Conservation (phyloP, 371 early-diverging fungal genomes). For the Phascolomyces articulosus region DNA sequence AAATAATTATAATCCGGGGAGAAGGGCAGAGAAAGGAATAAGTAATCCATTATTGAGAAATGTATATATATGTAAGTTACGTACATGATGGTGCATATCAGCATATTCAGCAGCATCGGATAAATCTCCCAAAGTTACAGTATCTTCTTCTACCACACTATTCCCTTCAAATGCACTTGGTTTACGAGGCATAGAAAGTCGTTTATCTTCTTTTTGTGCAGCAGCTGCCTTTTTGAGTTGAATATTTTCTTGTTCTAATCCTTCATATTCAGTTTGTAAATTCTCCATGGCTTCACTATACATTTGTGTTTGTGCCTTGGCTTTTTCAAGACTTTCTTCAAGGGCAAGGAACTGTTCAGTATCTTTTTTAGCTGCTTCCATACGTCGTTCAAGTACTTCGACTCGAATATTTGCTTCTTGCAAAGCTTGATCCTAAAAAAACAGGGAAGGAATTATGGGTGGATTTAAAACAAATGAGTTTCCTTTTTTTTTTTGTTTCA, state of each 20-base stretch:
- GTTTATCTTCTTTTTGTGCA: constrained; percentile 46
- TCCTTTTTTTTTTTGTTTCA: too few relatives aligned
- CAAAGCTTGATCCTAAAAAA: constrained; percentile 64
- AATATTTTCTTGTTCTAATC: constrained; percentile 68
- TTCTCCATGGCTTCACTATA: constrained; percentile 77
- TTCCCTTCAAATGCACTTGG: constrained; percentile 15
- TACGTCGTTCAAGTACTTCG: constrained; percentile 78
- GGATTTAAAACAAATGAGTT: neutral
- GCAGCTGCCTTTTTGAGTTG: constrained; percentile 56
- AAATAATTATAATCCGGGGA: neutral
- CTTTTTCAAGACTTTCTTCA: constrained; percentile 61
- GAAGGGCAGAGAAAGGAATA: neutral
- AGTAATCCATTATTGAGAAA: neutral
- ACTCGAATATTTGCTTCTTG: constrained; percentile 79
- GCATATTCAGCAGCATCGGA: constrained; percentile 3
- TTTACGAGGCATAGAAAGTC: constrained; percentile 33
- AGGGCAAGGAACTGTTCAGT: constrained; percentile 67
- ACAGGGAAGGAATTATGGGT: neutral
- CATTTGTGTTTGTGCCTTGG: constrained; percentile 63
- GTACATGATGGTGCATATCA: constrained; percentile 21
- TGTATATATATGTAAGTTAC: too few relatives aligned
- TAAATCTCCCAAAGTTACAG: constrained; percentile 8
- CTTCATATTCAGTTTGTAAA: constrained; percentile 73
- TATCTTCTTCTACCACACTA: constrained; percentile 14
- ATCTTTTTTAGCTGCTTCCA: constrained; percentile 70